A percentile compares a stretch with the other conserved stretches of the same genome.
Evolutionary conservation across 805 yeast genomes (phyloP).

Genomic region (Candida caryicola): DNA sequence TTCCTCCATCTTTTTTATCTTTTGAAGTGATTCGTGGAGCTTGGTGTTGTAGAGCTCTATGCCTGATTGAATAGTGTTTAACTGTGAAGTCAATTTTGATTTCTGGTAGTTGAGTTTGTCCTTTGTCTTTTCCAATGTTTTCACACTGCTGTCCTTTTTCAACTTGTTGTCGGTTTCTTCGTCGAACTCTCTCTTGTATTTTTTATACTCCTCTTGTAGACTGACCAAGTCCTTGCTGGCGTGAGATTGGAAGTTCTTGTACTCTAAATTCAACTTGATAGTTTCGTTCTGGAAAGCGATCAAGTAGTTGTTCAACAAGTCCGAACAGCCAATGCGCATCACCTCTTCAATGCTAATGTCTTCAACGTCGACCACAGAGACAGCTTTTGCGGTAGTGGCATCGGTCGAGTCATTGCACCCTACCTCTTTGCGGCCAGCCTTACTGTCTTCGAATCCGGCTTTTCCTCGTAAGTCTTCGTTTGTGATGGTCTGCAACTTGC

Average conservation of each 20-base stretch:
- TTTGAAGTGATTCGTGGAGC: conserved; percentile 14
- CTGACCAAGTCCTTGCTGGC: conserved; percentile 13
- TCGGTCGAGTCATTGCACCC: conserved; percentile 1
- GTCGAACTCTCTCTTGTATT: conserved; percentile 36
- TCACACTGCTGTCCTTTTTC: conserved; percentile 30
- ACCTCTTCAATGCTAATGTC: conserved; percentile 14
- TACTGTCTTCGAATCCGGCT: conserved; percentile 4
- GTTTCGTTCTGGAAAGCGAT: conserved; percentile 26
- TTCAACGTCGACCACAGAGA: conserved; percentile 4
- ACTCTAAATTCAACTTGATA: conserved; percentile 18
- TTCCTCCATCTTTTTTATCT: conserved; percentile 21
- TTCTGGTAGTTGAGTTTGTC: conserved; percentile 33
- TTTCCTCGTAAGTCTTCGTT: background rate
- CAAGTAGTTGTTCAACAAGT: conserved; percentile 23
- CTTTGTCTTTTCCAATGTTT: conserved; percentile 28
- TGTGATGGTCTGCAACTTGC: background rate
- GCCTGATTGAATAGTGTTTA: conserved; percentile 18
- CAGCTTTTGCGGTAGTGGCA: background rate
- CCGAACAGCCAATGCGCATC: conserved; percentile 15
- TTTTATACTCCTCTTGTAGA: conserved; percentile 26
- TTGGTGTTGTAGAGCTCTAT: conserved; percentile 19
- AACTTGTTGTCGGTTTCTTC: conserved; percentile 30
- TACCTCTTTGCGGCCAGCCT: too few relatives aligned
- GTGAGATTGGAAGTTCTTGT: conserved; percentile 13
- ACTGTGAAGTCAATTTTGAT: conserved; percentile 25